Conservation (phyloP, 306 rosid genomes). For the Betula pendula region DNA sequence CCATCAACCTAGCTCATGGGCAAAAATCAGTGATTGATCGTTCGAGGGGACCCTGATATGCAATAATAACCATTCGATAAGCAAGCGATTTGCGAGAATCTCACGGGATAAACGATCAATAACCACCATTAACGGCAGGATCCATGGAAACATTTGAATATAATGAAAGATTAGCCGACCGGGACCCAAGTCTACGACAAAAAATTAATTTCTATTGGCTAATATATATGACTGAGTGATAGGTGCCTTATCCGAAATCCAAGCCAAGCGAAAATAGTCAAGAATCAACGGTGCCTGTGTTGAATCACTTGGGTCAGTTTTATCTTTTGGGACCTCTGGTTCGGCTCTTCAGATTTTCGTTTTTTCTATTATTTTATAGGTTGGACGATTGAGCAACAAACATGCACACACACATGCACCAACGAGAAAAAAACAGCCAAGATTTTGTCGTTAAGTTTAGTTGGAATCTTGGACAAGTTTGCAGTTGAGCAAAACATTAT, state of each 20-base stretch:
- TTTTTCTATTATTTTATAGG: background rate
- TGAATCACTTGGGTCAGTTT: too few relatives aligned
- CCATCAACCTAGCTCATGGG: background rate
- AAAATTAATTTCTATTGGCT: background rate
- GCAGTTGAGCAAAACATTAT: background rate
- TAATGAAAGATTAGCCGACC: background rate
- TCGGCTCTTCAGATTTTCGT: background rate
- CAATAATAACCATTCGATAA: background rate
- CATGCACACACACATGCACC: background rate
- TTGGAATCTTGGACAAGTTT: background rate
- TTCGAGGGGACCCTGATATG: background rate
- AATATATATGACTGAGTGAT: background rate
- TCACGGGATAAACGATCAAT: slow-evolving; percentile 31
- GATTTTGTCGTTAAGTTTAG: background rate
- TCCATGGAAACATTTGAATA: slow-evolving; percentile 27
- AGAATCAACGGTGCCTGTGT: background rate
- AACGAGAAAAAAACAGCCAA: background rate
- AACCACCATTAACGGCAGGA: slow-evolving; percentile 44
- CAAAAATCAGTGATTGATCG: background rate
- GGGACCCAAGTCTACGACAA: slow-evolving; percentile 18
- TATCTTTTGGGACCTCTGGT: too few relatives aligned
- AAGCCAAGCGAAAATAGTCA: background rate
- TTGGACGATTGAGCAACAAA: background rate
- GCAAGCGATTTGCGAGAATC: background rate
- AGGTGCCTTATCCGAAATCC: background rate